These are phyloP conservation scores for Candida bentonensis DNA, from an alignment of 805 yeast species.

Conservation along the genomic window DNA sequence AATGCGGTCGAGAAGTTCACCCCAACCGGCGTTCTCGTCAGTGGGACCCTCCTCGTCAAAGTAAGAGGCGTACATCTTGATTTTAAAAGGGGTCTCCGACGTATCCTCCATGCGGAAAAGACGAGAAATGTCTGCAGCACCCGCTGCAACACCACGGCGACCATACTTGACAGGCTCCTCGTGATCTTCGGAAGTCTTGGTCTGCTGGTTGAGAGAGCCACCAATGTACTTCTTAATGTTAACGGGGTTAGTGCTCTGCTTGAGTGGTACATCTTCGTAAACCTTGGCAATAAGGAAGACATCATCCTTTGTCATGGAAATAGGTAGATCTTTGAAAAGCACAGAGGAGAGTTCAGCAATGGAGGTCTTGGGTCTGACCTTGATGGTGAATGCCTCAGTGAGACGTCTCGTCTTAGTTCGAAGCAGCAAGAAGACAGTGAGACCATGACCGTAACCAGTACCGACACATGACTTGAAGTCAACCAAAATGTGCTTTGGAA, in stretches of 20 bases:
- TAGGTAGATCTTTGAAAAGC: constrained; percentile 61
- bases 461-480: constrained; percentile 59
- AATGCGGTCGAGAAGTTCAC: constrained; percentile 66
- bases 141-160: constrained; percentile 76
- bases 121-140: constrained; percentile 74
- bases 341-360: constrained; percentile 67
- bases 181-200: constrained; percentile 8
- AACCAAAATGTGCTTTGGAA: constrained; percentile 48
- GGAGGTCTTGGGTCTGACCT: constrained; percentile 43
- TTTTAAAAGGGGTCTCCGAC: constrained; percentile 50
- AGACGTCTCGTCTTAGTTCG: constrained; percentile 49
- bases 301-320: constrained; percentile 41
- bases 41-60: constrained; percentile 30
- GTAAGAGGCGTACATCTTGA: constrained; percentile 60
- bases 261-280: constrained; percentile 51
- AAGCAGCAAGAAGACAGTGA: constrained; percentile 60
- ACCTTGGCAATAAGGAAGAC: constrained; percentile 65
- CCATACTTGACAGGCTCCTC: constrained; percentile 16
- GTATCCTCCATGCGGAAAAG: constrained; percentile 56
- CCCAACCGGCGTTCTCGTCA: constrained; percentile 67
- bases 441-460: constrained; percentile 49
- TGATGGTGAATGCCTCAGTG: constrained; percentile 69
- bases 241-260: constrained; percentile 8
- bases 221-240: neutral
- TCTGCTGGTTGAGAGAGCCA: constrained; percentile 5